A percentile compares a stretch with the other conserved stretches of the same genome.
phyloP scores from a whole-genome alignment of 306 rosid species.

The Vicia sativa region DNA sequence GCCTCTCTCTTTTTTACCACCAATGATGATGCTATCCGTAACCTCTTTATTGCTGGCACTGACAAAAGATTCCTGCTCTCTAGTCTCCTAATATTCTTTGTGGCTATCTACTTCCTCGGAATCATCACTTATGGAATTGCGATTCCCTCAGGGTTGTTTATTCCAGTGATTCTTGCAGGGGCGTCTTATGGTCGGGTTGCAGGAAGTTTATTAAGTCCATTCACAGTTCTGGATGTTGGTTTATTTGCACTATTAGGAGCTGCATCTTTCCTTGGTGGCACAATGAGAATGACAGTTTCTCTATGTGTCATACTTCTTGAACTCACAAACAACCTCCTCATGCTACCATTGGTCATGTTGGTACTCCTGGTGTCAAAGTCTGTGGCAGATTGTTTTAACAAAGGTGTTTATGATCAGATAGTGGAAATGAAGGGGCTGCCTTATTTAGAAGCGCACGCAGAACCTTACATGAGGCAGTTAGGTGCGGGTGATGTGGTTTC shows the following conservation, averaged over 20 bases:
- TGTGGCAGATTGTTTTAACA: conserved; percentile 74
- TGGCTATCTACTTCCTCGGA: conserved; percentile 62
- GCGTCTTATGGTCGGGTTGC: conserved; percentile 82
- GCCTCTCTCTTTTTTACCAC: conserved; percentile 85
- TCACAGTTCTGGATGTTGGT: conserved; percentile 59
- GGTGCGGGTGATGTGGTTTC: conserved; percentile 75
- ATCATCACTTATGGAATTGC: conserved; percentile 85
- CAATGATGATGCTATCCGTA: conserved; percentile 81
- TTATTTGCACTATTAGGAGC: conserved; percentile 83
- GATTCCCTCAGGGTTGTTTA: conserved; percentile 86
- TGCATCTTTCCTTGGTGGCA: conserved; percentile 89
- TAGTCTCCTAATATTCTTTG: conserved; percentile 68
- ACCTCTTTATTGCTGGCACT: conserved; percentile 58
- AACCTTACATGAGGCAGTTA: conserved; percentile 73
- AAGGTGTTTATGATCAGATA: conserved; percentile 84
- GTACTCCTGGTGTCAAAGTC: conserved; percentile 76
- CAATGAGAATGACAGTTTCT: conserved; percentile 95
- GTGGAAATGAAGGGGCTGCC: conserved; percentile 72
- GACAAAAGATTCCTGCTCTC: conserved; percentile 61
- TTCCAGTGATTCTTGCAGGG: conserved; percentile 86
- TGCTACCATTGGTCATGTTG: conserved; percentile 77
- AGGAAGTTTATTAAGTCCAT: conserved; percentile 56
- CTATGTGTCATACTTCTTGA: conserved; percentile 82
- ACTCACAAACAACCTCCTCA: conserved; percentile 72
- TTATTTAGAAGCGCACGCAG: conserved; percentile 75